These are phyloP conservation scores for Candida koratica DNA, from an alignment of 805 yeast genomes.

Conservation along the genomic window DNA sequence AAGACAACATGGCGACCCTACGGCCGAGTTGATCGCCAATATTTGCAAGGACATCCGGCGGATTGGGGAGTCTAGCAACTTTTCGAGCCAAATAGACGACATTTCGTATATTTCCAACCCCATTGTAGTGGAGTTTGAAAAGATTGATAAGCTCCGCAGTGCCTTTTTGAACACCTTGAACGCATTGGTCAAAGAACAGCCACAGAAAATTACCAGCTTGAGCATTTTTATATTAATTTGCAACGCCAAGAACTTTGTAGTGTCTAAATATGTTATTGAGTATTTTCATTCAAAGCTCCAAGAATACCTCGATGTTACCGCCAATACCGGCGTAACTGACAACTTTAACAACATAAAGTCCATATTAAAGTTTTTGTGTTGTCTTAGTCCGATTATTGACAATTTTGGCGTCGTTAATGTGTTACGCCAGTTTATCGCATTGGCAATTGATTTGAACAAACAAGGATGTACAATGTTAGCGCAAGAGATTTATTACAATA, in stretches of 20 bases:
- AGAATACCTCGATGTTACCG: conserved; percentile 35
- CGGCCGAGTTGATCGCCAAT: conserved; percentile 37
- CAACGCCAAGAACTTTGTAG: conserved; percentile 56
- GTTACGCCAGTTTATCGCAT: conserved; percentile 49
- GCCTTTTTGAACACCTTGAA: conserved; percentile 60
- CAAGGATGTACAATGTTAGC: conserved; percentile 42
- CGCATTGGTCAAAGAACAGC: conserved; percentile 80
- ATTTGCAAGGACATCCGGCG: conserved; percentile 44
- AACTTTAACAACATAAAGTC: conserved; percentile 70
- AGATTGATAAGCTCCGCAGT: conserved; percentile 54
- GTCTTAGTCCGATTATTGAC: conserved; percentile 60
- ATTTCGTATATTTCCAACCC: conserved; percentile 66
- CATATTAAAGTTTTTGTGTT: conserved; percentile 63
- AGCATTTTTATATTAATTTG: conserved; percentile 64
- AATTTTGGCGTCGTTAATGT: conserved; percentile 38
- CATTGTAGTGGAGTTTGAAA: conserved; percentile 60
- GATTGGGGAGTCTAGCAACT: conserved; percentile 41
- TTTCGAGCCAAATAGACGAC: conserved; percentile 40
- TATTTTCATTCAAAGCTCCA: conserved; percentile 64
- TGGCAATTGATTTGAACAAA: conserved; percentile 46
- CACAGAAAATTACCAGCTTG: conserved; percentile 78
- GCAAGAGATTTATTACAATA: conserved; percentile 62
- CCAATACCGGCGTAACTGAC: conserved; percentile 36
- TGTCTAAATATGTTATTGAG: conserved; percentile 68
- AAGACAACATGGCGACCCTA: conserved; percentile 39